Base-by-base conservation (phyloP, 2,329 filamentous ascomycete genomes). In the Aureobasidium lini region DNA sequence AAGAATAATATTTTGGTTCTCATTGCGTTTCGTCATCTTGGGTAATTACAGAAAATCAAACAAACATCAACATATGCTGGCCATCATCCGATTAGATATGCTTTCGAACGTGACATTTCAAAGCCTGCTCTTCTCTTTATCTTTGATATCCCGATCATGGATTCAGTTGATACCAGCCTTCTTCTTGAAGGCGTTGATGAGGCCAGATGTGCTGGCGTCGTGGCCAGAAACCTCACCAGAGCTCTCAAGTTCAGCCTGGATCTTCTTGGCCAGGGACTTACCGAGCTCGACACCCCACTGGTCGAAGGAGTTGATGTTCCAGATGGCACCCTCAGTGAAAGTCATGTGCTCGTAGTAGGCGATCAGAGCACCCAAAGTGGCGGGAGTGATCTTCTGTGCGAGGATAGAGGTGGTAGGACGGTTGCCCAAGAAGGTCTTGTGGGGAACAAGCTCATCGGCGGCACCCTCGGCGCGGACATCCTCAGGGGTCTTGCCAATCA, bases 231-330 rank as follows among this genome's bases (percentile, higher is more conserved):
- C 85, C 67, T 83, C 84, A 62, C 84, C 89, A n/a, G 82, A 75
- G 71, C 87, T 82, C 65, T 96, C 91, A 61, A 99, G 82, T 81
- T 99, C 94, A 70, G 77, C 74, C 64, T 77, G 71, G 61, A 76
- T 82, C 71, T 80, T 81, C 76, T 82, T 97, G 63, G 94, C 94
- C 66, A 99, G 80, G 42, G 88, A 86, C 87, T 99, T 99, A 75
- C 94, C 94, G 63, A 99, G 81, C 82, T 99, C 94, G 46, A 99
- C 94, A 77, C 94, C 94, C 94, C 94, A 99, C 81, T 99, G 94
- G 79, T 99, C 94, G 72, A 97, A 99, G 71, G 87, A 91, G 84
- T 99, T 99, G 81, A 99, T 96, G 79, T 97, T 95, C 94, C 94
- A 99, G 73, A 99, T 82, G 56, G 92, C 93, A 69, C 94, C 94